Evolutionary conservation across 345 rosid genomes (phyloP).

Genomic region (Acer yangbiense): DNA sequence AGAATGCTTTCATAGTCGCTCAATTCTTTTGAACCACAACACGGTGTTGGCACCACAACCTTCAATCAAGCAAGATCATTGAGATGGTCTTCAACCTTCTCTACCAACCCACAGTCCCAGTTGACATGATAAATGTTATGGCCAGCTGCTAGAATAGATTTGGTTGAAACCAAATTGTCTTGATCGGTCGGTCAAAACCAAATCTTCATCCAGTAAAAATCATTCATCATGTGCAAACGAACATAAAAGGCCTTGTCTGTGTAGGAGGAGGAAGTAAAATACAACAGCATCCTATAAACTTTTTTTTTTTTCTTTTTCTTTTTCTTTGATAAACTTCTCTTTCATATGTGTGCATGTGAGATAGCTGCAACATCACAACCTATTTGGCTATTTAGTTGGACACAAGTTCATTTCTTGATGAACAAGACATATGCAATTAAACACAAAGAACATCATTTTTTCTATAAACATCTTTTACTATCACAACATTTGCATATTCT

Average conservation of each 20-base stretch:
- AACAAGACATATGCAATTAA: not conserved
- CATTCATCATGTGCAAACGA: slow-evolving; percentile 1
- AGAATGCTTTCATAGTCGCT: not conserved
- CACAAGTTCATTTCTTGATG: not conserved
- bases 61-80: not conserved
- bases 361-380: not conserved
- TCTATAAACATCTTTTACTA: not conserved
- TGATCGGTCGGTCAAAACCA: not conserved
- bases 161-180: not conserved
- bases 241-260: not conserved
- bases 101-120: not conserved
- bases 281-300: not conserved
- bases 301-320: not conserved
- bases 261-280: not conserved
- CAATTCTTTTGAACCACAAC: no score
- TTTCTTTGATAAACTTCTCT: not conserved
- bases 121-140: not conserved
- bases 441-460: no score
- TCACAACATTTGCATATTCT: not conserved
- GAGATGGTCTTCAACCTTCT: not conserved
- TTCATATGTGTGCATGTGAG: not conserved
- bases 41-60: not conserved
- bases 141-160: not conserved
- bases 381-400: not conserved
- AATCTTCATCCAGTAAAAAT: not conserved